A percentile compares a stretch with the other conserved stretches of the same genome.
These are phyloP conservation scores for Chlamydomonas reinhardtii DNA, from an alignment of 163 green algal genomes.

Conservation along the genomic window DNA sequence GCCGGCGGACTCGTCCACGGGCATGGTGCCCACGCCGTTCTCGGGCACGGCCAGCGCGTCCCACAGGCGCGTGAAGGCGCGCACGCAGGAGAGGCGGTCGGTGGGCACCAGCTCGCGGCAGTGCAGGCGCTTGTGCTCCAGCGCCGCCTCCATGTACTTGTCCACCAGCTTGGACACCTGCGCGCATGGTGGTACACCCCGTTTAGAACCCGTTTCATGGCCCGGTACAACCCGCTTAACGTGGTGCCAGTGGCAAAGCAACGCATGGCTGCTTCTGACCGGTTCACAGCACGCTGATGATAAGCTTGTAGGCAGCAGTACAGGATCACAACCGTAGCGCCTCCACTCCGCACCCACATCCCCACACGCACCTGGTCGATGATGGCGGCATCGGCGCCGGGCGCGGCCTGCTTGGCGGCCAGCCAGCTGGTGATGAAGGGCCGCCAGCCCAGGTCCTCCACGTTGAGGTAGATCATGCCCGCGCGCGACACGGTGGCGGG, in stretches of 20 bases:
- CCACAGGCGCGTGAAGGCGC: constrained; percentile 81
- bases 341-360: too few species aligned
- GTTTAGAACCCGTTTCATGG: too few species aligned
- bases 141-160: constrained; percentile 81
- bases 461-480: constrained; percentile 95
- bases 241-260: too few species aligned
- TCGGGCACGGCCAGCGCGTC: constrained; percentile 80
- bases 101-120: constrained; percentile 83
- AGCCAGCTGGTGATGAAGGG: constrained; percentile 87
- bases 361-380: constrained; percentile 70
- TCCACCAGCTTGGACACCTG: constrained; percentile 72
- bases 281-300: too few species aligned
- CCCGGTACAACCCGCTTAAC: too few species aligned
- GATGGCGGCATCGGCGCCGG: constrained; percentile 26
- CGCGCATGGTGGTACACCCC: too few species aligned
- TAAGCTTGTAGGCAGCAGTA: too few species aligned
- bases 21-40: constrained; percentile 66
- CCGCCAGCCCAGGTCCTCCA: constrained; percentile 88
- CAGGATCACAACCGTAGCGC: too few species aligned
- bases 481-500: constrained; percentile 87
- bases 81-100: constrained; percentile 79
- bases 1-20: constrained; percentile 32
- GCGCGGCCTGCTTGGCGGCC: constrained; percentile 50
- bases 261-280: too few species aligned
- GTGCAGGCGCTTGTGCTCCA: constrained; percentile 84